Conservation (phyloP, 164 flowering plant genomes). For the Tetrastigma voinierianum region DNA sequence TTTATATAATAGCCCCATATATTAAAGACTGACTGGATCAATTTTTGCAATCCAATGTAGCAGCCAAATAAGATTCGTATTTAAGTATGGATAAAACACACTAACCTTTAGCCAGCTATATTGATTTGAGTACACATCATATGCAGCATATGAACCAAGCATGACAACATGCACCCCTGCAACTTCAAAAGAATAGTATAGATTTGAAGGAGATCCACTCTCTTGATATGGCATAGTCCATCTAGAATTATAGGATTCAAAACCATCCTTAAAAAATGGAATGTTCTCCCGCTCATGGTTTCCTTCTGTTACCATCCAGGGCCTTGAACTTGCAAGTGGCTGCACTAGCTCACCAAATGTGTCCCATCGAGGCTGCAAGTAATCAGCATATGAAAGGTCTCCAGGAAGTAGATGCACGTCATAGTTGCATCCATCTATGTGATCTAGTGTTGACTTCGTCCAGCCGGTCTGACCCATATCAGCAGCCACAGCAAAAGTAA, state of each 20-base stretch:
- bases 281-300: constrained; percentile 85
- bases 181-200: constrained; percentile 92
- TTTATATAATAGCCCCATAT: no score
- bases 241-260: constrained; percentile 80
- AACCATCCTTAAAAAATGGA: constrained; percentile 58
- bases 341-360: constrained; percentile 85
- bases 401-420: constrained; percentile 92
- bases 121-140: constrained; percentile 78
- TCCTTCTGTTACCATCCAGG: constrained; percentile 98
- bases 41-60: neutral
- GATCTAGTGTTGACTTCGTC: constrained; percentile 88
- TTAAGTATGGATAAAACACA: constrained; percentile 3
- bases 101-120: constrained; percentile 89
- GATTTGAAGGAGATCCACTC: constrained; percentile 85
- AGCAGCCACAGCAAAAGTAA: constrained; percentile 88
- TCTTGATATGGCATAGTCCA: constrained; percentile 97
- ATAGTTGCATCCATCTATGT: constrained; percentile 70
- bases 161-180: constrained; percentile 84
- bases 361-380: constrained; percentile 79
- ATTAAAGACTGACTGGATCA: neutral
- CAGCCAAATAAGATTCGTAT: neutral
- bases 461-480: constrained; percentile 97
- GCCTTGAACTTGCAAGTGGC: constrained; percentile 91
- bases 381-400: constrained; percentile 95
- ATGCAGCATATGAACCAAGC: constrained; percentile 93